A percentile compares a stretch with the other conserved stretches of the same genome.
Conservation (phyloP, 768 basidiomycete genomes). For the Naganishia onofrii region DNA sequence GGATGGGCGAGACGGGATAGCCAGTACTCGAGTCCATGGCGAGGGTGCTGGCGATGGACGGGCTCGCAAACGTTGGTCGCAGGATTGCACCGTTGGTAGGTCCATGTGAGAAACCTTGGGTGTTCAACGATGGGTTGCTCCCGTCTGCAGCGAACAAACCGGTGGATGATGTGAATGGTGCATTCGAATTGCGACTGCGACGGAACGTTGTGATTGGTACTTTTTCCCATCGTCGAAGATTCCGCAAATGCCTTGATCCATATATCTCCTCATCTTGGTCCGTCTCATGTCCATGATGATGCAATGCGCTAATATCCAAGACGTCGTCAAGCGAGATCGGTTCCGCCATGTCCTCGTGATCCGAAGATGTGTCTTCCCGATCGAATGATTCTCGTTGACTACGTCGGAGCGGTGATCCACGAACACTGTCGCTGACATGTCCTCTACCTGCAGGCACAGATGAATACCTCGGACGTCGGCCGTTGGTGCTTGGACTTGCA, state of each 20-base stretch:
- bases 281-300: conserved; percentile 30
- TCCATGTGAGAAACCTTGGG: conserved; percentile 3
- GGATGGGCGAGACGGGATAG: conserved; percentile 27
- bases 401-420: conserved; percentile 23
- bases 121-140: neutral
- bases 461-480: conserved; percentile 26
- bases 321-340: conserved; percentile 33
- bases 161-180: conserved; percentile 1
- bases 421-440: neutral
- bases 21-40: conserved; percentile 14
- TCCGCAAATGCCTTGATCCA: conserved; percentile 29
- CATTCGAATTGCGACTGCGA: conserved; percentile 23
- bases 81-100: conserved; percentile 11
- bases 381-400: conserved; percentile 25
- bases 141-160: conserved; percentile 14
- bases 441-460: conserved; percentile 30
- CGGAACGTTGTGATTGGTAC: conserved; percentile 35
- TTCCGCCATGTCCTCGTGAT: conserved; percentile 28
- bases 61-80: conserved; percentile 27
- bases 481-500: conserved; percentile 21
- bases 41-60: conserved; percentile 30
- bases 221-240: conserved; percentile 31
- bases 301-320: conserved; percentile 28
- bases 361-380: conserved; percentile 32
- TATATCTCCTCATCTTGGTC: conserved; percentile 23